Conservation (phyloP, 1,139 yeast genomes). For the Debaryomyces robertsiae region DNA sequence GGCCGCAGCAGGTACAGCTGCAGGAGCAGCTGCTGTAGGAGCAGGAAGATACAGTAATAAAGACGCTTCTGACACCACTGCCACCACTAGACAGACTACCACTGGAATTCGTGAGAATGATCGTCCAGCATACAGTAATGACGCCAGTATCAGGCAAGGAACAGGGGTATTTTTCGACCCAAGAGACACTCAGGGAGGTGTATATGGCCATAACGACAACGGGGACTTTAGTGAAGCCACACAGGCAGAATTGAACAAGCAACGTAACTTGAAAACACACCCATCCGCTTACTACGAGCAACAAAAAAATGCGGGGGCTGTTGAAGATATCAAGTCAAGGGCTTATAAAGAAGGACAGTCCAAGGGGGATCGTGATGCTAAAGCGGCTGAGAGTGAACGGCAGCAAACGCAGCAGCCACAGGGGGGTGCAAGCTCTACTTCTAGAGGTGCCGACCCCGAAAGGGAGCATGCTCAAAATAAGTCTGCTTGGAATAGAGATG, state of each 20-base stretch:
- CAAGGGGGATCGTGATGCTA: slow-evolving; percentile 15
- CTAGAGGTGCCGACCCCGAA: slow-evolving; percentile 22
- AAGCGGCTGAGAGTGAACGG: slow-evolving; percentile 2
- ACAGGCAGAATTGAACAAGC: slow-evolving; percentile 24
- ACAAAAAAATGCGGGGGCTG: slow-evolving; percentile 17
- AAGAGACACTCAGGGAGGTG: slow-evolving; percentile 39
- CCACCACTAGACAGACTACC: slow-evolving; percentile 10
- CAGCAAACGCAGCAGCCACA: background rate
- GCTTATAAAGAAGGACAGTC: slow-evolving; percentile 24
- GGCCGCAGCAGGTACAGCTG: slow-evolving; percentile 5
- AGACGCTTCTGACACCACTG: background rate
- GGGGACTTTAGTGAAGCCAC: slow-evolving; percentile 29
- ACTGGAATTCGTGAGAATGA: slow-evolving; percentile 20
- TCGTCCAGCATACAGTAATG: slow-evolving; percentile 31
- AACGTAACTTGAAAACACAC: slow-evolving; percentile 32
- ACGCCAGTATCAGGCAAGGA: slow-evolving; percentile 31
- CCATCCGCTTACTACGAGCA: slow-evolving; percentile 30
- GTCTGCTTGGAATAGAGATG: slow-evolving; percentile 33
- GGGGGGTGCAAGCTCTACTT: background rate
- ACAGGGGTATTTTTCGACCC: slow-evolving; percentile 40
- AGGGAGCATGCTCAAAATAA: slow-evolving; percentile 32
- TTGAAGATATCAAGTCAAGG: slow-evolving; percentile 19
- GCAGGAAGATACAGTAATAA: background rate
- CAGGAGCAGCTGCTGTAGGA: slow-evolving; percentile 12
- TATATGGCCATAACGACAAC: slow-evolving; percentile 20